Evolutionary conservation across 2,329 filamentous ascomycete genomes (phyloP).

Genomic region (Neocucurbitaria cava): DNA sequence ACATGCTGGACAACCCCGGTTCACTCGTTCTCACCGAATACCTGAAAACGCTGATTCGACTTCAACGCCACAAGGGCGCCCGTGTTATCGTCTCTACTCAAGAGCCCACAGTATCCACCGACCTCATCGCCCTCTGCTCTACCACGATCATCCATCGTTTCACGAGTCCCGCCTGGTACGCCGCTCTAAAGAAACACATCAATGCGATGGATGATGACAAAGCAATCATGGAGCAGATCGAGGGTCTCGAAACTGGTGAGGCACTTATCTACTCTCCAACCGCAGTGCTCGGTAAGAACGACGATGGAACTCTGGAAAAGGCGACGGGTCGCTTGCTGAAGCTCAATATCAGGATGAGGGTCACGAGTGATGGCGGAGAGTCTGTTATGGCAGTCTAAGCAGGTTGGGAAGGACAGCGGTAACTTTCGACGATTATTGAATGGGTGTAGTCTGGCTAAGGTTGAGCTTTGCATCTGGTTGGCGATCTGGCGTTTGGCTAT

Average conservation of each 20-base stretch:
- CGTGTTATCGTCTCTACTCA: constrained; percentile 78
- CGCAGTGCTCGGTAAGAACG: constrained; percentile 46
- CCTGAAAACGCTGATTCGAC: constrained; percentile 68
- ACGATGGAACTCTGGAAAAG: constrained; percentile 15
- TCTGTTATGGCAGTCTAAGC: constrained; percentile 72
- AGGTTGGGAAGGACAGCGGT: background rate
- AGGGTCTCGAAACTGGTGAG: constrained; percentile 57
- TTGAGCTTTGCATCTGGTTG: background rate
- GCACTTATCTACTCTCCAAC: constrained; percentile 59
- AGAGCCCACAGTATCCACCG: constrained; percentile 74
- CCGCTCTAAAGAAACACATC: constrained; percentile 55
- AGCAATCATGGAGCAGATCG: constrained; percentile 55
- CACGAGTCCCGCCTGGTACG: constrained; percentile 69
- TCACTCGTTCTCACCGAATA: constrained; percentile 68
- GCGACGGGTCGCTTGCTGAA: constrained; percentile 21
- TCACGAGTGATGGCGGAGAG: constrained; percentile 41
- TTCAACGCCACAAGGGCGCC: constrained; percentile 73
- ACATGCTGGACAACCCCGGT: constrained; percentile 63
- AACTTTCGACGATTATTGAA: too few relatives aligned
- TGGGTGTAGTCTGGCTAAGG: background rate
- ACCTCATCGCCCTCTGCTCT: constrained; percentile 73
- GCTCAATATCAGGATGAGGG: constrained; percentile 33
- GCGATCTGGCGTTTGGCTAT: background rate
- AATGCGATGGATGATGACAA: constrained; percentile 39
- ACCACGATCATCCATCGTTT: constrained; percentile 78